Evolutionary conservation across 331 rosid genomes (phyloP), one percentile per base, ranked within the genome.

Genomic region (Quercus lobata): DNA sequence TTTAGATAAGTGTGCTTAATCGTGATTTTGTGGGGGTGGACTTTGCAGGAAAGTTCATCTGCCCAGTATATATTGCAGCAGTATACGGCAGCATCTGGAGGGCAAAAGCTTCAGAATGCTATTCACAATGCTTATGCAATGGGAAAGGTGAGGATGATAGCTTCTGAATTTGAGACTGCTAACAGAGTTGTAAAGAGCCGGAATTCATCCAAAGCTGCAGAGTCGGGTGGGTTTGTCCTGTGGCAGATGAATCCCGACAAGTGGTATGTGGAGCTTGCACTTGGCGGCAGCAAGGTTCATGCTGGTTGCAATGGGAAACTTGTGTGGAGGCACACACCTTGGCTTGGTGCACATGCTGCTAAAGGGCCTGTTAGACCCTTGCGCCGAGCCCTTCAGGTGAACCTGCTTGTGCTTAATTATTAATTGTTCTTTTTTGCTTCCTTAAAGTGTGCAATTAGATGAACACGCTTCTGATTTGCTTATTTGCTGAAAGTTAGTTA

Each of bases 211-310:
- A 95, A 95, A 84, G 92, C 92, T 60, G 83, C 96, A 4, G 99
- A 95, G 60, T 88, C 97, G 0, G 99, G 99, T 32, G 97, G 97
- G 58, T 93, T 95, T 87, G 97, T 95, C 78, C 81, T 95, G 78
- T 95, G 99, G 99, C 97, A 95, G 84, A 95, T 95, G 99, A 88
- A 85, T 85, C 99, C 97, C 0, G 97, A 93, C 80, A 96, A 89
- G 99, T 96, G 99, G 99, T 96, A 96, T 61, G 99, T 93, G 57
- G 99, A 96, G 84, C 99, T 96, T 61, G 99, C 98, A 30, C 94
- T 96, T 71, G 99, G 98, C 66, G 98, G 93, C 55, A 96, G 96
- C 86, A 96, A 96, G 90, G 99, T 96, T 79, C 99, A 89, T 52
- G 99, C 99, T 3, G 99, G 99, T 72, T 96, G 98, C 92, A 96